Evolutionary conservation across 176 grass and related monocot genomes (phyloP).

Genomic region (Lolium multiflorum): DNA sequence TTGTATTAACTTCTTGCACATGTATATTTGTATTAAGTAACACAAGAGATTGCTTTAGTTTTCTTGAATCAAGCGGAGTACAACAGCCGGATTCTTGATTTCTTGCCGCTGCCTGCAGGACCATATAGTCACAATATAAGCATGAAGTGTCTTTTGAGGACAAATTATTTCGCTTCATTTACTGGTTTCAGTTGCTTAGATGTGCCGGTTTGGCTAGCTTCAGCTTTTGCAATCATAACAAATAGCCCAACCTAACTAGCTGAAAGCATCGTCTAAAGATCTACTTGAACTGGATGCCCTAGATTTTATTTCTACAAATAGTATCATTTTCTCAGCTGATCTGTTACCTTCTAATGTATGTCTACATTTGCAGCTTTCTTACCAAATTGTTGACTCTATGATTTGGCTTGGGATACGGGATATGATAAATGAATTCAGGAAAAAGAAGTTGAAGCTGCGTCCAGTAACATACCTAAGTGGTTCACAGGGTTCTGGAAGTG

Average conservation of each 20-base stretch:
- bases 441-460: constrained; percentile 89
- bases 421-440: constrained; percentile 99
- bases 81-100: not conserved
- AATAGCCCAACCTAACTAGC: constrained; percentile 1
- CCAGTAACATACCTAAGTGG: constrained; percentile 95
- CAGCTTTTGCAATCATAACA: constrained; percentile 4
- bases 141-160: not conserved
- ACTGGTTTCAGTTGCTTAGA: not conserved
- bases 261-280: constrained; percentile 25
- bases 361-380: constrained; percentile 77
- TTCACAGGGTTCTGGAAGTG: constrained; percentile 71
- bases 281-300: constrained; percentile 17
- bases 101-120: not conserved
- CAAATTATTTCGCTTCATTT: not conserved
- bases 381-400: constrained; percentile 96
- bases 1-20: not conserved
- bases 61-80: not conserved
- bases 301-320: constrained; percentile 11
- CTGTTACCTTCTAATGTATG: constrained; percentile 29
- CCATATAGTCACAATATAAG: not conserved
- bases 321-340: constrained; percentile 5
- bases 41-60: not conserved
- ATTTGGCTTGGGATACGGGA: constrained; percentile 99
- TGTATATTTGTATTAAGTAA: not conserved
- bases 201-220: not conserved